Percentiles rank a stretch among this genome's conserved stretches.
Conservation (phyloP, 2,329 filamentous ascomycete species). For the Apiospora malaysiana region DNA sequence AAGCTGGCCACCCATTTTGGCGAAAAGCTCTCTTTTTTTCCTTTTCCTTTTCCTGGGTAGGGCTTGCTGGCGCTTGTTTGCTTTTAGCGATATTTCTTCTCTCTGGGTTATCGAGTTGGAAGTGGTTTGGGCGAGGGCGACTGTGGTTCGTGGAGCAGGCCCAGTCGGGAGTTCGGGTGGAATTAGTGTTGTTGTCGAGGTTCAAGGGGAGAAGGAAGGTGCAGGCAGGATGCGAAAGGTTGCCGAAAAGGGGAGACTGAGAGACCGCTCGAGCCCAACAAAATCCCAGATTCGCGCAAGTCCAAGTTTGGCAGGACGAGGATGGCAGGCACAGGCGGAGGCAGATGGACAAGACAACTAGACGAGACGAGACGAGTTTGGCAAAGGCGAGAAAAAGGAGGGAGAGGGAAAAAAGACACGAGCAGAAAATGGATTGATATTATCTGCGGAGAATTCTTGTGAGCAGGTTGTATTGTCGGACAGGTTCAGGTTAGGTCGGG, state of each 20-base stretch:
- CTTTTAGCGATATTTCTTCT: conserved; percentile 12
- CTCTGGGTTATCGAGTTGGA: neutral
- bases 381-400: neutral
- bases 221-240: neutral
- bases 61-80: neutral
- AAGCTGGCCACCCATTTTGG: conserved; percentile 87
- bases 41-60: neutral
- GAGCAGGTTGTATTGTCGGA: conserved; percentile 9
- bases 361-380: neutral
- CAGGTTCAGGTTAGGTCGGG: conserved; percentile 12
- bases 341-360: neutral
- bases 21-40: neutral
- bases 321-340: no score
- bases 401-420: neutral
- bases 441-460: conserved; percentile 6
- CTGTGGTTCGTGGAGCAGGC: neutral
- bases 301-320: neutral
- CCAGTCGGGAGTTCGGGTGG: neutral
- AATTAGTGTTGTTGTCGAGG: neutral
- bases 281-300: conserved; percentile 1
- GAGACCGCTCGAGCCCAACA: conserved; percentile 2
- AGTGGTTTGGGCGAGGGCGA: neutral
- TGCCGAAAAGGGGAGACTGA: neutral
- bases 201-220: conserved; percentile 15
- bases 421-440: conserved; percentile 5